phyloP scores from a whole-genome alignment of 2,329 filamentous ascomycete species.

The Penicillium freii region DNA sequence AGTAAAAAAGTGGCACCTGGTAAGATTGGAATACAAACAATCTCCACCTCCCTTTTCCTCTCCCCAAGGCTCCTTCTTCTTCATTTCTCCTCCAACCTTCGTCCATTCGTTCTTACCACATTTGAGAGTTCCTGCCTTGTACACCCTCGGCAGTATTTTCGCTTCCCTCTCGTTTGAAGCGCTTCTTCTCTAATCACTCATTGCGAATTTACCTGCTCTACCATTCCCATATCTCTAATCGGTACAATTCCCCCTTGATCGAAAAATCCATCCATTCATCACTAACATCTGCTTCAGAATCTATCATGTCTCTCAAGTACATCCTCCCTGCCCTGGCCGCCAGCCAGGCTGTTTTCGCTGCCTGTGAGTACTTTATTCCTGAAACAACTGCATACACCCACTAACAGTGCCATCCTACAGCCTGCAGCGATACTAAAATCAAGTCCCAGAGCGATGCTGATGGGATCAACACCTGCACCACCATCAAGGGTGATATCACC shows the following conservation, averaged over 20 bases:
- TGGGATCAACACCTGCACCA: conserved; percentile 65
- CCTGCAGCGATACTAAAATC: conserved; percentile 38
- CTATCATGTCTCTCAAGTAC: conserved; percentile 55
- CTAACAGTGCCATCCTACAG: background rate
- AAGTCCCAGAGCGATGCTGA: conserved; percentile 63
- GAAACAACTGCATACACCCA: background rate
- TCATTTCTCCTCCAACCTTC: conserved; percentile 28
- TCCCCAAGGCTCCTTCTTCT: conserved; percentile 32
- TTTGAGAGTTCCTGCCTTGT: conserved; percentile 9
- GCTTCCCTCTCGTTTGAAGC: conserved; percentile 30
- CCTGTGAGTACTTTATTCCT: conserved; percentile 23
- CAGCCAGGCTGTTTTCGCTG: conserved; percentile 53
- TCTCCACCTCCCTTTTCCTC: conserved; percentile 34
- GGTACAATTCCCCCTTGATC: conserved; percentile 18
- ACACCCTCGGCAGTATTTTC: conserved; percentile 7
- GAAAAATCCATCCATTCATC: background rate
- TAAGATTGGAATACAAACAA: conserved; percentile 20
- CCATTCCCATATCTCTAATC: conserved; percentile 26
- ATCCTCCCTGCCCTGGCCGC: conserved; percentile 57
- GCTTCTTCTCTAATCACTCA: conserved; percentile 12
- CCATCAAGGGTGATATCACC: conserved; percentile 65
- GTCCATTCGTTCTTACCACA: conserved; percentile 31
- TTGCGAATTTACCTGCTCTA: conserved; percentile 25
- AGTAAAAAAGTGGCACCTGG: conserved; percentile 15
- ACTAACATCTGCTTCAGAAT: conserved; percentile 12